Base-by-base conservation (phyloP, 2,329 filamentous ascomycete genomes). In the Helotiales sp. region DNA sequence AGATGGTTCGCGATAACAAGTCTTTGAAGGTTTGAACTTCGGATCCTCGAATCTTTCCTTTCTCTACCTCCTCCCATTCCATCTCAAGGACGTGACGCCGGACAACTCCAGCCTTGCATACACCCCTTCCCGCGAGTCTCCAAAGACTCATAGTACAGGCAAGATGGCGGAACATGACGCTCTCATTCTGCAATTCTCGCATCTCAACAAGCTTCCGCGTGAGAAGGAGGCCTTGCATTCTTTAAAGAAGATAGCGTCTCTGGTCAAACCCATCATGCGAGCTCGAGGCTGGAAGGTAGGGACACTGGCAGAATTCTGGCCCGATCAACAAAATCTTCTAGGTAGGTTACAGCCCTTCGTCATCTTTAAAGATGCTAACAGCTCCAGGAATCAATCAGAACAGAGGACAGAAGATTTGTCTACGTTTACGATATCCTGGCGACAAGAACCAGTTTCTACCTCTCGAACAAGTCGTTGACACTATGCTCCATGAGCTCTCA, bases 231-330 rank as follows among this genome's bases (percentile, higher is more conserved):
- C 80, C 10, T 69, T 82, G 3, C 69, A 83, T 33, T 84, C 83
- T 57, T 80, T 98, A 24, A 89, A 86, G 67, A 93, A 89, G 73
- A 81, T 96, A 38, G 91, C 91, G 2, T 96, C 92, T 25, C 75
- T 96, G 57, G 93, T 97, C 61, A 97, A 96, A 72, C 93, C 93
- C 17, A 90, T 98, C 62, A 98, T 98, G 93, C 83, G 91, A 63
- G 91, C 91, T 48, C 85, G 90, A 42, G 81, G 81, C 55, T 98
- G 92, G 90, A 87, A 79, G 61, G 90, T 98, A 31, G 81, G 82
- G 27, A 84, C 89, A 48, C 81, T 98, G 15, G 85, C 87, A 49
- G 93, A 98, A 72, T 96, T 98, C 74, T 89, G 90, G 59, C 93
- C 93, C 1, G 78, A 84, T 12, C 81, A 95, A 66, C 74, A 78